These are phyloP conservation scores for Trichoderma endophyticum DNA, from an alignment of 2,329 filamentous ascomycete genomes.

Conservation along the genomic window DNA sequence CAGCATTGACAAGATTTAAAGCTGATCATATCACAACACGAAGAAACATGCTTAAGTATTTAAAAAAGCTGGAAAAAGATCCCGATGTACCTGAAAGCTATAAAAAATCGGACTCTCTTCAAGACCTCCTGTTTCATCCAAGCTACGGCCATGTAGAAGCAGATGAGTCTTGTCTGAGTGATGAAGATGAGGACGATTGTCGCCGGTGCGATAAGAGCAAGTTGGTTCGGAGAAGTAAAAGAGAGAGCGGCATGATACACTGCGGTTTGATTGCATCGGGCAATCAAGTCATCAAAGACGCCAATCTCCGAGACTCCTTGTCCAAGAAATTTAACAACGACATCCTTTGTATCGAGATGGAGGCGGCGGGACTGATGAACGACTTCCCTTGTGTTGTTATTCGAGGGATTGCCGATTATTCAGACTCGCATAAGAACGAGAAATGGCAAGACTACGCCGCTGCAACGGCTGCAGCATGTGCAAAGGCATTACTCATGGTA, in stretches of 20 bases:
- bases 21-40: not conserved
- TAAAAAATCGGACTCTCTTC: not conserved
- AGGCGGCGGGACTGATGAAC: slow-evolving; percentile 29
- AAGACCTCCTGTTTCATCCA: not conserved
- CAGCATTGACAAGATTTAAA: not conserved
- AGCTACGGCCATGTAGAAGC: not conserved
- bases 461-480: slow-evolving; percentile 31
- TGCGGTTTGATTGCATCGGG: slow-evolving; percentile 30
- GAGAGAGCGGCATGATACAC: slow-evolving; percentile 17
- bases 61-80: not conserved
- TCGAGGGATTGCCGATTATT: slow-evolving; percentile 40
- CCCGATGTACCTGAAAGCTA: not conserved
- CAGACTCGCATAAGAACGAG: slow-evolving; percentile 39
- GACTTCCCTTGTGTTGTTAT: slow-evolving; percentile 35
- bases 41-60: not conserved
- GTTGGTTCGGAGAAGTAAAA: not conserved
- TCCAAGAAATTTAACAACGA: slow-evolving; percentile 16
- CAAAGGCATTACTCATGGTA: slow-evolving; percentile 20
- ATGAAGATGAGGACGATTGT: not conserved
- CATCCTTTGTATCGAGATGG: slow-evolving; percentile 32
- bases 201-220: not conserved
- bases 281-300: slow-evolving; percentile 37
- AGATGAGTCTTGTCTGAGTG: not conserved
- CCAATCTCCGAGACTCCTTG: slow-evolving; percentile 29
- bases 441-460: slow-evolving; percentile 38